These are phyloP conservation scores for Moesziomyces antarcticus DNA, from an alignment of 1,284 basidiomycete genomes.

Conservation along the genomic window DNA sequence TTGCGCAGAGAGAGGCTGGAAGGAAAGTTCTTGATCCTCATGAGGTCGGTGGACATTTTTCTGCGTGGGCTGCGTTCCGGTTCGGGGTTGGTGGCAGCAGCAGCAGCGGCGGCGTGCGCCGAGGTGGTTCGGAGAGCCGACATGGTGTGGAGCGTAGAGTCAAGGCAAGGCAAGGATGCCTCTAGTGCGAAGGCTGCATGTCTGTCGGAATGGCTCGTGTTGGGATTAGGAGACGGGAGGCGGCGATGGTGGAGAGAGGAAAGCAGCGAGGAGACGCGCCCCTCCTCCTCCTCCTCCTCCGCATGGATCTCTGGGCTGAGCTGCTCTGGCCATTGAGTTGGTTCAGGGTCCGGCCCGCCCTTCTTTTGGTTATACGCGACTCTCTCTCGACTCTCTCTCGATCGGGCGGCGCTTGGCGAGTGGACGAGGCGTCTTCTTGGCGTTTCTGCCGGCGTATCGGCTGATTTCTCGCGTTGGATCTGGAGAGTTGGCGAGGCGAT, in stretches of 20 bases:
- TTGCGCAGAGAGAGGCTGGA: conserved; percentile 40
- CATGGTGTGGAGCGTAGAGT: conserved; percentile 8
- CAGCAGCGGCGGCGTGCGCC: conserved; percentile 1
- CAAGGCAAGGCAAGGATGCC: background rate
- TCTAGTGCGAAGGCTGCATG: background rate
- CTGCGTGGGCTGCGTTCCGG: conserved; percentile 26
- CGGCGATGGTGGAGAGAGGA: no score
- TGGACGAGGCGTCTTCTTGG: no score
- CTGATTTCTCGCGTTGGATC: no score
- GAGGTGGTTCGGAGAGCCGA: conserved; percentile 8
- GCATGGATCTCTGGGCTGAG: no score
- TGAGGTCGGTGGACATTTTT: conserved; percentile 32
- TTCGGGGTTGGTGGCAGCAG: conserved; percentile 1
- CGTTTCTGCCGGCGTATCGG: no score
- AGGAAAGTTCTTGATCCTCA: conserved; percentile 38
- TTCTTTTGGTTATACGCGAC: no score
- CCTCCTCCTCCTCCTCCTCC: no score
- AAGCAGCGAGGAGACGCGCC: no score
- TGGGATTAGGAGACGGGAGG: no score
- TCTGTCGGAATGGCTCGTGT: no score
- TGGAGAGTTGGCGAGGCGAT: background rate
- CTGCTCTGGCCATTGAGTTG: background rate
- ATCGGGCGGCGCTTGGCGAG: no score
- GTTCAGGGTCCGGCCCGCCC: conserved; percentile 8
- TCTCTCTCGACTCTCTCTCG: no score